Evolutionary conservation across 345 rosid species (phyloP).

Genomic region (Geranium brycei): DNA sequence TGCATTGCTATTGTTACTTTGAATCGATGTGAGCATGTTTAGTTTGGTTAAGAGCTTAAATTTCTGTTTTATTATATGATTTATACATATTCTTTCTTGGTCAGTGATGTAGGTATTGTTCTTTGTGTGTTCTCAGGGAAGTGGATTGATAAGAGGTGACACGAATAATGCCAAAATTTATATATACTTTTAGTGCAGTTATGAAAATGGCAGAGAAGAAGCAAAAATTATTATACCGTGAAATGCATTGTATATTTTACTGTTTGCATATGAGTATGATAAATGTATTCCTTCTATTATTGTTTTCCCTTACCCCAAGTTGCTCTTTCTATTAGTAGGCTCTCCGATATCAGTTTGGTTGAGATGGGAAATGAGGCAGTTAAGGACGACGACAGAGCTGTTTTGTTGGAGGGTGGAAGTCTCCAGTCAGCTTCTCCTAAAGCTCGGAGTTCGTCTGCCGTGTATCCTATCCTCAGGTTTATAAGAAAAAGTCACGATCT

Average conservation of each 20-base stretch:
- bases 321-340: constrained; percentile 39
- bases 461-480: constrained; percentile 63
- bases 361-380: constrained; percentile 42
- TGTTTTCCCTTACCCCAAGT: neutral
- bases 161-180: neutral
- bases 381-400: constrained; percentile 69
- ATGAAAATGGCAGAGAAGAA: neutral
- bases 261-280: neutral
- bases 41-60: neutral
- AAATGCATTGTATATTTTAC: neutral
- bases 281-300: neutral
- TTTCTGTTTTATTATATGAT: neutral
- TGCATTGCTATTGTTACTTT: neutral
- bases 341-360: constrained; percentile 61
- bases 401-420: constrained; percentile 71
- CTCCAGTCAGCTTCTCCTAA: constrained; percentile 73
- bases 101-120: neutral
- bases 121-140: neutral
- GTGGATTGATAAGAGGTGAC: neutral
- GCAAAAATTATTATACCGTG: neutral
- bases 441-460: constrained; percentile 29
- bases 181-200: neutral
- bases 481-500: neutral
- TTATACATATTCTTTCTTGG: neutral
- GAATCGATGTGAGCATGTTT: neutral